Percentiles rank a stretch among this genome's conserved stretches.
Evolutionary conservation across 1,139 yeast species (phyloP).

Genomic region (Protomyces pachydermus): DNA sequence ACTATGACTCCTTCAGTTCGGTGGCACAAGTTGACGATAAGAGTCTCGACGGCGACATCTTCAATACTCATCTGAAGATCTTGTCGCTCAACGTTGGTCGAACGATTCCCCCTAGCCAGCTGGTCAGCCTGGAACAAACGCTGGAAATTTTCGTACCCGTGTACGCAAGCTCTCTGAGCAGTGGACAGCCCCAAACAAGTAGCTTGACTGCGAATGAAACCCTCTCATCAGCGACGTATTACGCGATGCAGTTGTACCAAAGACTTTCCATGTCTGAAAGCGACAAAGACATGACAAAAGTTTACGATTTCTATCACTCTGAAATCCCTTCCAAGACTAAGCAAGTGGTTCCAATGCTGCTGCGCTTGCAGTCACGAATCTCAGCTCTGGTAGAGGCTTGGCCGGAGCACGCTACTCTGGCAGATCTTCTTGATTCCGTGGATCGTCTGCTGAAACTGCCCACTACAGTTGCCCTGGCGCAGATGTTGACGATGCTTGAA

Average conservation of each 20-base stretch:
- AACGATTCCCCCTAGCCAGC: neutral
- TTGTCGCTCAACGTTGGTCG: neutral
- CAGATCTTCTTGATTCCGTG: slow-evolving; percentile 60
- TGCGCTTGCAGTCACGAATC: slow-evolving; percentile 48
- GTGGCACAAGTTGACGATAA: neutral
- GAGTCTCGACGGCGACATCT: neutral
- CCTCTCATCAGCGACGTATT: slow-evolving; percentile 11
- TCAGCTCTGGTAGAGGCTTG: slow-evolving; percentile 57
- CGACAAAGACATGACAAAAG: neutral
- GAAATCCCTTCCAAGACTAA: slow-evolving; percentile 57
- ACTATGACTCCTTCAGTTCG: slow-evolving; percentile 56
- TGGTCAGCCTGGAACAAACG: neutral
- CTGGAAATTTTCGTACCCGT: neutral
- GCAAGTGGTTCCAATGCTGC: slow-evolving; percentile 39
- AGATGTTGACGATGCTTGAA: slow-evolving; percentile 74
- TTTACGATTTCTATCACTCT: slow-evolving; percentile 66
- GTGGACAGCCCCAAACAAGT: neutral
- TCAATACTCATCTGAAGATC: neutral
- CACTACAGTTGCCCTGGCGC: slow-evolving; percentile 66
- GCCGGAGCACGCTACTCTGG: slow-evolving; percentile 94
- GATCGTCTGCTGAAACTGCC: slow-evolving; percentile 63
- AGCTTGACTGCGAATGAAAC: neutral
- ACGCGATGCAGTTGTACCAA: neutral
- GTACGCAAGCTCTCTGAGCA: neutral
- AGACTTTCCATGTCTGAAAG: neutral